Conservation (phyloP, 805 yeast genomes). For the Kodamaea lidongshanica region DNA sequence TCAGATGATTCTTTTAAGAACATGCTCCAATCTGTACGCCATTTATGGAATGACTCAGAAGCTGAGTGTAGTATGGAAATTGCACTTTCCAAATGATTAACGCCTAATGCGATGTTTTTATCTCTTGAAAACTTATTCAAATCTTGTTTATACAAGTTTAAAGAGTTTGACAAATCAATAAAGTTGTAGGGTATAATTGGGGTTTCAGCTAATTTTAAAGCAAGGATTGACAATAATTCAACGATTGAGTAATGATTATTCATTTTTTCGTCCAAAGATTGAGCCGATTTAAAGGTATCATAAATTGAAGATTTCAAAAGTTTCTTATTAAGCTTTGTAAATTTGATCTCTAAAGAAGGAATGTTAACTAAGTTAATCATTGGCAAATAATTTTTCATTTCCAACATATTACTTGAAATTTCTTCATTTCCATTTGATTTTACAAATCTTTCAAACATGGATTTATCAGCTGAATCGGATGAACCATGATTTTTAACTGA, state of each 20-base stretch:
- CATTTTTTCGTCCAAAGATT: constrained; percentile 51
- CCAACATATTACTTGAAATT: constrained; percentile 29
- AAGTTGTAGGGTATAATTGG: constrained; percentile 73
- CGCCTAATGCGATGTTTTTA: constrained; percentile 4
- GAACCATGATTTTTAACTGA: constrained; percentile 6
- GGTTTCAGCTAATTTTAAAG: constrained; percentile 59
- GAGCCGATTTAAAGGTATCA: constrained; percentile 58
- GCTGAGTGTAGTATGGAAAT: constrained; percentile 22
- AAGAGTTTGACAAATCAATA: constrained; percentile 35
- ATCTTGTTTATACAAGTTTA: constrained; percentile 42
- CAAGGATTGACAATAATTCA: constrained; percentile 46
- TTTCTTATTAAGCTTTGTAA: constrained; percentile 29
- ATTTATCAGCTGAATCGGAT: no score
- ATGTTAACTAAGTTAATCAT: constrained; percentile 58
- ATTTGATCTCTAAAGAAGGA: constrained; percentile 61
- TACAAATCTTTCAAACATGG: constrained; percentile 13
- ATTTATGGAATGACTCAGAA: constrained; percentile 44
- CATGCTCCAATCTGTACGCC: constrained; percentile 61
- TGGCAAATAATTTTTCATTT: constrained; percentile 62
- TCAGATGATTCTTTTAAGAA: constrained; percentile 38
- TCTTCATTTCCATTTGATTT: constrained; percentile 17
- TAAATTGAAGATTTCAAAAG: constrained; percentile 53
- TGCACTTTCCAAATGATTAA: constrained; percentile 16
- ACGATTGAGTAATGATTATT: constrained; percentile 50
- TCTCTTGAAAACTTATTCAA: constrained; percentile 35